Conservation (phyloP, 495 filamentous ascomycete species). For the Filosporella fistucella region DNA sequence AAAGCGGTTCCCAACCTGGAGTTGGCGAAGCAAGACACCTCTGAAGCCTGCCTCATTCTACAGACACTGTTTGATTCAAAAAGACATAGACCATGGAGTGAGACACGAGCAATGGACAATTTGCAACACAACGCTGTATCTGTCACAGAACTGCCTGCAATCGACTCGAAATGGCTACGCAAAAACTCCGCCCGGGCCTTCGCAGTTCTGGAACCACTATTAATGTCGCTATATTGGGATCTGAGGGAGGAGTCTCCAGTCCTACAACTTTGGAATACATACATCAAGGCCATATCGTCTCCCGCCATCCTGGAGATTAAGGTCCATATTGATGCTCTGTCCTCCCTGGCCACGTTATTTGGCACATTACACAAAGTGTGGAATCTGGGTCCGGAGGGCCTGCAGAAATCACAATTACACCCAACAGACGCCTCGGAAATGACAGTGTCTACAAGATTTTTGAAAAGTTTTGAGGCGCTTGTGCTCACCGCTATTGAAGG, state of each 20-base stretch:
- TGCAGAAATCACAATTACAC: background rate
- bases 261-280: slow-evolving; percentile 60
- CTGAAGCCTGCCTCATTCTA: slow-evolving; percentile 58
- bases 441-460: too few relatives aligned
- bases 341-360: slow-evolving; percentile 69
- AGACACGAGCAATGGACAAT: slow-evolving; percentile 58
- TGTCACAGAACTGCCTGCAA: slow-evolving; percentile 66
- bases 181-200: slow-evolving; percentile 59
- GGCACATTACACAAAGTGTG: slow-evolving; percentile 65
- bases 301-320: slow-evolving; percentile 89
- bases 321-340: slow-evolving; percentile 74
- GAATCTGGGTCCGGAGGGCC: slow-evolving; percentile 34
- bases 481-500: slow-evolving; percentile 56
- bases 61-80: slow-evolving; percentile 62
- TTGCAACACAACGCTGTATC: slow-evolving; percentile 38
- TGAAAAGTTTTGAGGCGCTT: slow-evolving; percentile 55
- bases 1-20: slow-evolving; percentile 21
- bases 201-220: slow-evolving; percentile 55
- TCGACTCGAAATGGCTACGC: slow-evolving; percentile 88
- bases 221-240: slow-evolving; percentile 52
- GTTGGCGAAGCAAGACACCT: slow-evolving; percentile 31
- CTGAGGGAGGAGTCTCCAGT: slow-evolving; percentile 41
- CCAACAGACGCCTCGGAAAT: slow-evolving; percentile 1
- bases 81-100: slow-evolving; percentile 65
- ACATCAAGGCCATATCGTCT: slow-evolving; percentile 64